Conservation (phyloP, 768 basidiomycete genomes). For the Gyrodon lividus region DNA sequence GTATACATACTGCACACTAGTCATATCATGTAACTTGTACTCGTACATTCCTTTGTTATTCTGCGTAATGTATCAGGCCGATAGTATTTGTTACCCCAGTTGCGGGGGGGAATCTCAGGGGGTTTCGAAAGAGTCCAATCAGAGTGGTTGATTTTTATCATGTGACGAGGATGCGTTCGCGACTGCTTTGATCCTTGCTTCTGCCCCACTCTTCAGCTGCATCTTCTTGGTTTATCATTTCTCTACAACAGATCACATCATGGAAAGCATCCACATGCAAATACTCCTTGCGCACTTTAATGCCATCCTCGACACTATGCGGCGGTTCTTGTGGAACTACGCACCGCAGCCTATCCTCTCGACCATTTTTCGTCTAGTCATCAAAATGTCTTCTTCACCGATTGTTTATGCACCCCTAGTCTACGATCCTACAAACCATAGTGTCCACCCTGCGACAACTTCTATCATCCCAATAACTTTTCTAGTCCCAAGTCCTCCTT, state of each 20-base stretch:
- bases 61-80: not conserved
- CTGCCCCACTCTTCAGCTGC: not conserved
- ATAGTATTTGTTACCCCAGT: not conserved
- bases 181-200: not conserved
- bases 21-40: no score
- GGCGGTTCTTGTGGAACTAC: conserved; percentile 6
- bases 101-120: not conserved
- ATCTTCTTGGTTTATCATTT: not conserved
- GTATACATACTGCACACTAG: no score
- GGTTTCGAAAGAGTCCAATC: no score
- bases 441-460: not conserved
- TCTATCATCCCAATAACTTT: conserved; percentile 6
- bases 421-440: not conserved
- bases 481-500: conserved; percentile 7
- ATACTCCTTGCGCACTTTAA: conserved; percentile 15
- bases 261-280: conserved; percentile 5
- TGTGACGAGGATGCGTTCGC: conserved; percentile 20
- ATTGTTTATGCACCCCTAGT: not conserved
- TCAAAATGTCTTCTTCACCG: not conserved
- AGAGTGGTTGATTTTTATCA: conserved; percentile 16
- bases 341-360: conserved; percentile 12
- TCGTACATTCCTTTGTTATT: not conserved
- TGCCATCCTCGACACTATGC: conserved; percentile 12
- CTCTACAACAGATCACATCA: not conserved
- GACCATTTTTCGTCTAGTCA: conserved; percentile 1